Base-by-base conservation (phyloP, 371 early-diverging fungal species). In the Funneliformis caledonium region DNA sequence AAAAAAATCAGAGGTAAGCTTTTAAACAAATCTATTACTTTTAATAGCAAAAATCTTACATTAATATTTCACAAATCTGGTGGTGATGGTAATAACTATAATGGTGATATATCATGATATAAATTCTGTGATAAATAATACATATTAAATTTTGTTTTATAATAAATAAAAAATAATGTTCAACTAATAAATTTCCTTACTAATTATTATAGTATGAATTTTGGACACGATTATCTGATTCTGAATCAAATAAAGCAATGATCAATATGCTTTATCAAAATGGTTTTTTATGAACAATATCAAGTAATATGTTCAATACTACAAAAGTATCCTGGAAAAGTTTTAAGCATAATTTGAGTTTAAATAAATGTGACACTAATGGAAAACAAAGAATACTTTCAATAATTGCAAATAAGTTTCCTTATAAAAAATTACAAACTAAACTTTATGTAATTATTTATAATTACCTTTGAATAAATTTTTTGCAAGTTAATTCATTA, bases 171-270 rank as follows among this genome's bases (percentile, higher is more conserved):
- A n/a, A n/a, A 50, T 11, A 10, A 50, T 50, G 11, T 50, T 4
- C 9, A 50, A 11, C 14, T 14, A 50, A 37, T 37, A 11, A 50
- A 50, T 1, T 50, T 11, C 19, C 4, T 52, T 52, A 52, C 5
- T 12, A 52, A 26, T 7, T 62, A 26, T 67, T 67, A 67, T 42
- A 67, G 68, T 67, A 67, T 67, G 69, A 69, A 69, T 69, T 69
- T 69, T 69, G 69, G 69, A 69, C 43, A 19, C 69, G 69, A 47
- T 37, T n/a, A 37, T 19, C n/a, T 2, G 45, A 69, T 45, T 10
- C 22, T 42, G 5, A 33, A 42, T 19, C 6, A 16, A 22, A 68
- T 68, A 68, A 68, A 45, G n/a, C 37, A 43, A 68, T 42, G 19
- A 16, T 68, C 1, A 47, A 69, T n/a, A 69, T 69, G 69, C 43